Base-by-base conservation (phyloP, 2,329 filamentous ascomycete species). In the Xylaria sp. region DNA sequence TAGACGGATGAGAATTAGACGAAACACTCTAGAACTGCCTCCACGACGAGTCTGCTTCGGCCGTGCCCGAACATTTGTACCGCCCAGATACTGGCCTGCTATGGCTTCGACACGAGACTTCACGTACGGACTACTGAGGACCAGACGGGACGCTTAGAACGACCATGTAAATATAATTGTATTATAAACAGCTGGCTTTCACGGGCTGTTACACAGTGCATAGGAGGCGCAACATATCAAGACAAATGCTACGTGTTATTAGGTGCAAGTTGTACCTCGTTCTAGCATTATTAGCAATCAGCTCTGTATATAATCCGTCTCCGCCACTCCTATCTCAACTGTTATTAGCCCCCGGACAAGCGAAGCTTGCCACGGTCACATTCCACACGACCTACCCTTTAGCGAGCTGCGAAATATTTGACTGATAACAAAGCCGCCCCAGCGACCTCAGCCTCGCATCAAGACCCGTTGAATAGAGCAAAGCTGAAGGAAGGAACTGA, bases 131-230 rank as follows among this genome's bases (percentile, higher is more conserved):
- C 52, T 17, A 40, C 27, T 3, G 25, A 44, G 52, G 13, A 44
- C 17, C 19, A 33, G 17, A 40, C 23, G 44, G 53, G 40, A 51
- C 49, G 38, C 44, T 43, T 27, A 2, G 43, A 40, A 41, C 38
- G 46, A n/a, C 47, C 17, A 44, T 65, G 60, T 65, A 54, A 61
- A 62, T 25, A 64, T 62, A 62, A 51, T 52, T 66, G 64, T 64
- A 66, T 40, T 27, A 64, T 64, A 63, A 44, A 47, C 54, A 43
- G 27, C 44, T 25, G 40, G 53, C 15, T 54, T 52, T 49, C 17
- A 49, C 49, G 21, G 48, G 31, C 35, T 37, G 44, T 31, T 53
- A 51, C 33, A 35, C 38, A 37, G 37, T 44, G 9, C 47, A 52
- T 51, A n/a, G 37, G 17, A 19, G 35, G 51, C 37, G 47, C 52